Percentiles rank a stretch among this genome's conserved stretches.
These are phyloP conservation scores for Corylus americana DNA, from an alignment of 306 rosid genomes.

Conservation along the genomic window DNA sequence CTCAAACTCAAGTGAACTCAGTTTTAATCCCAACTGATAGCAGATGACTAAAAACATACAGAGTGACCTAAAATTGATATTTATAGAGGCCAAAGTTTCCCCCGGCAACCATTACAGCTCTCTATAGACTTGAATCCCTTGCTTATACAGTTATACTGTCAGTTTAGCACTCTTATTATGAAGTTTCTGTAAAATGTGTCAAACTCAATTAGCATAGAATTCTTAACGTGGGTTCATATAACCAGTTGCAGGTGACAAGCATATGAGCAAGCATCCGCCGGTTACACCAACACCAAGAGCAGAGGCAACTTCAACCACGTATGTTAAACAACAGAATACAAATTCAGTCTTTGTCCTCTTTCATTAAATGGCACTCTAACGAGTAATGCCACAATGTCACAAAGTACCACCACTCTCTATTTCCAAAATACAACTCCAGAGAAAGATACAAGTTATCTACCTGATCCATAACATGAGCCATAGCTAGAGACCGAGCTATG, in stretches of 20 bases:
- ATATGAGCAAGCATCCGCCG: background rate
- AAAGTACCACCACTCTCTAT: conserved; percentile 6
- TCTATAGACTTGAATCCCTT: background rate
- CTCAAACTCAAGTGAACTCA: background rate
- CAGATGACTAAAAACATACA: background rate
- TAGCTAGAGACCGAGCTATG: conserved; percentile 77
- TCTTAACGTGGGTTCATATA: background rate
- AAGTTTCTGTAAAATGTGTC: background rate
- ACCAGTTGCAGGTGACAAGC: background rate
- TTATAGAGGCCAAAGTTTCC: background rate
- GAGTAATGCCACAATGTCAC: background rate
- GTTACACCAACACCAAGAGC: background rate
- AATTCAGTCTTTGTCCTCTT: too few relatives aligned
- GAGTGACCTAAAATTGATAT: background rate
- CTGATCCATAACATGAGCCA: conserved; percentile 99
- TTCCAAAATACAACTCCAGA: conserved; percentile 1
- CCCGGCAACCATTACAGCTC: background rate
- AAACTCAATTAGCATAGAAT: background rate
- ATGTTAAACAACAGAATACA: background rate
- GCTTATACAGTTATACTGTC: background rate
- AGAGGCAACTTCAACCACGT: background rate
- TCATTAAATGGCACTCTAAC: background rate
- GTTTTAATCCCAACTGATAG: background rate
- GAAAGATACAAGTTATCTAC: conserved; percentile 34
- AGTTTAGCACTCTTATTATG: background rate